Evolutionary conservation across 768 basidiomycete genomes (phyloP).

Genomic region (Tricholoma bakamatsutake): DNA sequence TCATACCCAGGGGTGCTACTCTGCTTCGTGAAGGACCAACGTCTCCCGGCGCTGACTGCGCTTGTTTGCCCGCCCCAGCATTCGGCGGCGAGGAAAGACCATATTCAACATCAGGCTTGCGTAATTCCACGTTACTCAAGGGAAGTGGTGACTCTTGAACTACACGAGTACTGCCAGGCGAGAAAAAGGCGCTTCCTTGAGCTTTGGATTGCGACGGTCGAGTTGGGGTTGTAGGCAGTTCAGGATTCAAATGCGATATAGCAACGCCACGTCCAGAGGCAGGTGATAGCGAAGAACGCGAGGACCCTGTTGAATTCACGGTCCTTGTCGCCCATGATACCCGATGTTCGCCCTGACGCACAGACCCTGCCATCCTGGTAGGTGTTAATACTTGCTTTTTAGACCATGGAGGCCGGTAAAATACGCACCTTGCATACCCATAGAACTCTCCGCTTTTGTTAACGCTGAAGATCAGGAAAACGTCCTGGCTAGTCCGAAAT

Average conservation of each 20-base stretch:
- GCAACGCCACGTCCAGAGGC: slow-evolving; percentile 5
- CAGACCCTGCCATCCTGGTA: slow-evolving; percentile 64
- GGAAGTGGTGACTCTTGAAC: slow-evolving; percentile 42
- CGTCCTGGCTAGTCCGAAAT: slow-evolving; percentile 84
- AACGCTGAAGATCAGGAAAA: slow-evolving; percentile 86
- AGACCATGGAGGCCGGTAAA: not conserved
- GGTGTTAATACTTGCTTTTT: slow-evolving; percentile 5
- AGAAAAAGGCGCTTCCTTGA: slow-evolving; percentile 20
- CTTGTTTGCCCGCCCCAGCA: slow-evolving; percentile 5
- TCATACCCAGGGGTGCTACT: slow-evolving; percentile 16
- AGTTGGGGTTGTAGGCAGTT: not conserved
- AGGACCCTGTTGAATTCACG: slow-evolving; percentile 25
- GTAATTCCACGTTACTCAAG: slow-evolving; percentile 1
- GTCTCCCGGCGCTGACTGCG: slow-evolving; percentile 49
- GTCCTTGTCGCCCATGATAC: slow-evolving; percentile 55
- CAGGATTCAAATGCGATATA: slow-evolving; percentile 7
- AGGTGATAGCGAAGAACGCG: slow-evolving; percentile 23
- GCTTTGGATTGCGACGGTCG: not conserved
- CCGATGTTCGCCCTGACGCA: slow-evolving; percentile 42
- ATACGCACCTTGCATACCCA: slow-evolving; percentile 74
- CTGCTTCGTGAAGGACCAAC: slow-evolving; percentile 34
- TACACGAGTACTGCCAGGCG: slow-evolving; percentile 30
- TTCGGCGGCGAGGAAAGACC: slow-evolving; percentile 2
- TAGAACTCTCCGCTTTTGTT: slow-evolving; percentile 95
- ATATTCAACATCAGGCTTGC: not conserved